Percentiles rank a stretch among this genome's conserved stretches.
Evolutionary conservation across 2,329 filamentous ascomycete species (phyloP).

Genomic region (Sarocladiaceae sp.): DNA sequence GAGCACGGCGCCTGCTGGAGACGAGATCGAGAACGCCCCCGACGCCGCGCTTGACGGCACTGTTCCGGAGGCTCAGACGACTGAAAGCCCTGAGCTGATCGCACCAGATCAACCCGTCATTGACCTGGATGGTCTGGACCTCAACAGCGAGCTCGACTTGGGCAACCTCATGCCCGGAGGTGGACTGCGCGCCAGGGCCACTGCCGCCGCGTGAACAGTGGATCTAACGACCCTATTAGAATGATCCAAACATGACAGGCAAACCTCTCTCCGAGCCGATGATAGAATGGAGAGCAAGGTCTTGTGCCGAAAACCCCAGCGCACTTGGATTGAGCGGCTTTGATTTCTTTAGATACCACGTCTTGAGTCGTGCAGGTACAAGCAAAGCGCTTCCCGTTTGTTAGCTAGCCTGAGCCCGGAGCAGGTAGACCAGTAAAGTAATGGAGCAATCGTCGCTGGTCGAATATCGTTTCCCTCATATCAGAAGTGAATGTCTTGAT

Average conservation of each 20-base stretch:
- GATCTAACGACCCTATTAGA: background rate
- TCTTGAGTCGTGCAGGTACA: slow-evolving; percentile 1
- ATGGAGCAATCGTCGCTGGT: slow-evolving; percentile 7
- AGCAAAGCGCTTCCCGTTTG: background rate
- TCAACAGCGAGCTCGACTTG: slow-evolving; percentile 39
- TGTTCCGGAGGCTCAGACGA: slow-evolving; percentile 1
- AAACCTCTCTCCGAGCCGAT: background rate
- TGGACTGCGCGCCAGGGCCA: slow-evolving; percentile 2
- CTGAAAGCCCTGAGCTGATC: slow-evolving; percentile 3
- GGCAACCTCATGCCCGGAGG: slow-evolving; percentile 30
- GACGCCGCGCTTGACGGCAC: background rate
- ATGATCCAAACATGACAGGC: slow-evolving; percentile 1
- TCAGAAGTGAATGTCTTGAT: background rate
- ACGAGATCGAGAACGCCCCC: background rate
- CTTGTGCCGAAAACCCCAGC: background rate
- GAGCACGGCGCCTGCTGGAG: background rate
- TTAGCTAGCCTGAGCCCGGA: slow-evolving; percentile 2
- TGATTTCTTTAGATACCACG: slow-evolving; percentile 2
- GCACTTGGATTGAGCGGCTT: background rate
- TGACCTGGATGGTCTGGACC: slow-evolving; percentile 34
- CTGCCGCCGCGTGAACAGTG: background rate
- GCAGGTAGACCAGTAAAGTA: slow-evolving; percentile 8
- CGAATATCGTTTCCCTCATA: slow-evolving; percentile 1
- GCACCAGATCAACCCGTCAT: slow-evolving; percentile 22
- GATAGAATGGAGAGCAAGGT: background rate